Base-by-base conservation (phyloP, 1,284 basidiomycete species). In the Papiliotrema fonsecae region DNA sequence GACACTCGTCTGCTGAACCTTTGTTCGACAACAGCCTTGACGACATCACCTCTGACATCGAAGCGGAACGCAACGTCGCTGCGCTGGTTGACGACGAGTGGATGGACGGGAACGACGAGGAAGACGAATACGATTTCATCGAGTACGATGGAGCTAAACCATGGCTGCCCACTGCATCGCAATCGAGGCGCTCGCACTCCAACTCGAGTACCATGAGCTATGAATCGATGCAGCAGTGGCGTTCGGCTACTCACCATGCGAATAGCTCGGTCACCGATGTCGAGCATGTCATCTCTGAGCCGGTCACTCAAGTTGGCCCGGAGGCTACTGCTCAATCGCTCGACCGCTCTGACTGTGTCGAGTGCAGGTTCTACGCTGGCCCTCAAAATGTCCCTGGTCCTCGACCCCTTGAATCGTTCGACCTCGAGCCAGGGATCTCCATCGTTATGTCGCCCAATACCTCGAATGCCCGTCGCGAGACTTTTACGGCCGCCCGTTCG, bases 121-220 rank as follows among this genome's bases (percentile, higher is more conserved):
- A 39, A 22, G 47, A 49, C 18, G 42, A 47, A 13, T 54, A 54
- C 6, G 51, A 56, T 24, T 65, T 58, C 34, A 30, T 62, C 36
- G 64, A 65, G 21, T 65, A 65, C 38, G 64, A 65, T 41, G 64
- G 64, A 16, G 64, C 64, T 16, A 50, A 53, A 34, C 46, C 49
- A 21, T 65, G 58, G 58, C 36, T 61, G 32, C 60, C 62, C 34
- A 31, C 58, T 13, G 39, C 46, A 18, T 47, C 57, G 13, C 52
- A 62, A 26, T 26, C 60, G 11, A 42, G 52, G 38, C 57, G 61
- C 37, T 55, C 57, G 13, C 26, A 38, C 10, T 65, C 63, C 10
- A 49, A 52, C 40, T 56, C 52, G 4, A 58, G 56, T 40, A 46
- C 32, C 2, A 21, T 42, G 19, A 43, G 37, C 16, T 35, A 27